phyloP scores from a whole-genome alignment of 495 filamentous ascomycete species.

The Aspergillus conjunctus region DNA sequence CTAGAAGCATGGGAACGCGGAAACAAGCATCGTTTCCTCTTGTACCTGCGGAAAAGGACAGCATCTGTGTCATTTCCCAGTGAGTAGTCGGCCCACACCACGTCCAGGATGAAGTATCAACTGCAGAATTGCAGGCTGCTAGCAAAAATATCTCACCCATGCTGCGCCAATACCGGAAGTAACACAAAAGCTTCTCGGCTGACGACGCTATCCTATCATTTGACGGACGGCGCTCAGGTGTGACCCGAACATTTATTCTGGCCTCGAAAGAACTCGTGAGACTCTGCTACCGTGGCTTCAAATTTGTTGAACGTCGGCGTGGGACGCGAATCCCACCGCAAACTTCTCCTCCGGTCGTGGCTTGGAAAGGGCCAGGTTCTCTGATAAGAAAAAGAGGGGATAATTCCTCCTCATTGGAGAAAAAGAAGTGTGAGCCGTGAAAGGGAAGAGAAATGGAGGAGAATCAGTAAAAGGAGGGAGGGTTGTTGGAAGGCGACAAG shows the following conservation, averaged over 20 bases:
- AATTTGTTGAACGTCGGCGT: background rate
- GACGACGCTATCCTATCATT: background rate
- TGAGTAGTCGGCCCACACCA: background rate
- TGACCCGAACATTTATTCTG: background rate
- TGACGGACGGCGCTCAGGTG: background rate
- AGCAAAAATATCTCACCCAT: background rate
- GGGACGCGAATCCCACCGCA: no score
- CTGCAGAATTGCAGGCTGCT: background rate
- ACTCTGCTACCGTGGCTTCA: background rate
- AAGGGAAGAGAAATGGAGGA: background rate
- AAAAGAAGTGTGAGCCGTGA: background rate
- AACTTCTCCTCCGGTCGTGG: no score
- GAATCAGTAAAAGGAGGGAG: background rate
- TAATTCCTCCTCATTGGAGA: no score
- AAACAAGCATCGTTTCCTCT: conserved; percentile 1
- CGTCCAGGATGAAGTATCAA: background rate
- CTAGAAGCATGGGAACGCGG: background rate
- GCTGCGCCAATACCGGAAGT: background rate
- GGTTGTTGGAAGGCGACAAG: background rate
- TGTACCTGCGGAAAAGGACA: conserved; percentile 11
- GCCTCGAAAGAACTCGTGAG: background rate
- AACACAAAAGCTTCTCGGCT: conserved; percentile 10
- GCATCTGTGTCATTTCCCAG: conserved; percentile 1
- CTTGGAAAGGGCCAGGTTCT: background rate
- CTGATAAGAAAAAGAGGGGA: background rate